phyloP scores from a whole-genome alignment of 768 basidiomycete species.

The Pluteus cervinus region DNA sequence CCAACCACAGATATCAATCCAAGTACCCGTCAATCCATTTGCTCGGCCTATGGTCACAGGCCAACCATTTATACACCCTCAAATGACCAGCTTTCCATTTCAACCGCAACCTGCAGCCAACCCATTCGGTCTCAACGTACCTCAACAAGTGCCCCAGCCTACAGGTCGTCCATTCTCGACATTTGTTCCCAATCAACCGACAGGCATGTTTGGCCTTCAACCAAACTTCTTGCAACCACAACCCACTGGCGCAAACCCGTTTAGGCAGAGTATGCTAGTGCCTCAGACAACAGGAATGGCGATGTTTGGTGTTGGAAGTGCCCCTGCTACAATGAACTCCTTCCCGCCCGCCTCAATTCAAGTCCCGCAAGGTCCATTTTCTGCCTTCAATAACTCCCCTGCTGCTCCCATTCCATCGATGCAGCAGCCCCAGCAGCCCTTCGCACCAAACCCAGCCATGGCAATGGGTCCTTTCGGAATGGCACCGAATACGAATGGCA shows the following conservation, averaged over 20 bases:
- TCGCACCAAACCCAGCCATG: constrained; percentile 10
- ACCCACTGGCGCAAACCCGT: constrained; percentile 70
- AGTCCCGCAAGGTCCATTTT: constrained; percentile 2
- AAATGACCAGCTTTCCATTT: too few relatives aligned
- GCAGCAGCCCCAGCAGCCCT: too few relatives aligned
- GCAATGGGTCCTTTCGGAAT: constrained; percentile 6
- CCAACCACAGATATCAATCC: constrained; percentile 49
- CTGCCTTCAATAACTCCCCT: constrained; percentile 8
- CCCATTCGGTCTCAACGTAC: too few relatives aligned
- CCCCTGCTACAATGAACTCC: constrained; percentile 12
- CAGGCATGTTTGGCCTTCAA: too few relatives aligned
- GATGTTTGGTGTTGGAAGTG: constrained; percentile 28
- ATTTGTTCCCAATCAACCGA: constrained; percentile 46
- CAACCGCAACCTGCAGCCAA: too few relatives aligned
- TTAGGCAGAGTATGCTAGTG: constrained; percentile 72
- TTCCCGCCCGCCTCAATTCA: background rate
- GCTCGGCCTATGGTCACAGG: constrained; percentile 47
- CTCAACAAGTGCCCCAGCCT: constrained; percentile 43
- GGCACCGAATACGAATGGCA: constrained; percentile 14
- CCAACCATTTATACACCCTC: constrained; percentile 42
- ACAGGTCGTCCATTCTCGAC: constrained; percentile 55
- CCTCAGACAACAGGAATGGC: constrained; percentile 59
- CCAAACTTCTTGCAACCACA: constrained; percentile 48
- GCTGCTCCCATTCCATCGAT: background rate
- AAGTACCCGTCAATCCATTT: constrained; percentile 73